These are phyloP conservation scores for Agapanthus africanus DNA, from an alignment of 106 monocot genomes.

Conservation along the genomic window DNA sequence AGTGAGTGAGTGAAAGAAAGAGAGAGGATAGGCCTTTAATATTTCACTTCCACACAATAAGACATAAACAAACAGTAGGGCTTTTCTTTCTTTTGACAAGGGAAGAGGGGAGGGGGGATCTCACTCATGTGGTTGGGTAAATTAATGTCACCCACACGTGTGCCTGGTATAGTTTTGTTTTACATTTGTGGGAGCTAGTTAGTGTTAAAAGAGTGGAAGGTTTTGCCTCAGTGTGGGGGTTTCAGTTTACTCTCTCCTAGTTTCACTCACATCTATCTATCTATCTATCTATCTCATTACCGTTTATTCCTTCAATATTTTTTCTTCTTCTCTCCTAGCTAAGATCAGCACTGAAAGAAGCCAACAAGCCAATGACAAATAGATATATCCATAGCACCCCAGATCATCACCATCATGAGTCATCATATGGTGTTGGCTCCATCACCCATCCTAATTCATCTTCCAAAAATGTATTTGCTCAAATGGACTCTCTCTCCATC, in stretches of 20 bases:
- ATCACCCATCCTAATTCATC: constrained; percentile 17
- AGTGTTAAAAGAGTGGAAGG: constrained; percentile 4
- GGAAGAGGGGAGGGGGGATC: no score
- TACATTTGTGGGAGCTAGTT: neutral
- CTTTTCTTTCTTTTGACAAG: no score
- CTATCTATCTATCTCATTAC: neutral
- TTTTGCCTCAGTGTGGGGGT: neutral
- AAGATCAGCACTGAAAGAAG: neutral
- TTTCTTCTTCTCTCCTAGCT: neutral
- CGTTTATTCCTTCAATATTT: neutral
- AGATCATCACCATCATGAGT: neutral
- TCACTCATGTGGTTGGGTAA: constrained; percentile 3
- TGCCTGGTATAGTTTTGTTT: neutral
- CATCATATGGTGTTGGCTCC: neutral
- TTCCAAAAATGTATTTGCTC: constrained; percentile 27
- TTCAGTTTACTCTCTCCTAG: neutral
- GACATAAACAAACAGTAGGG: constrained; percentile 1
- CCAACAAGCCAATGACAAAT: neutral
- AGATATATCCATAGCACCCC: neutral
- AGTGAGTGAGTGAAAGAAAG: no score
- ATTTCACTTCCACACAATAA: neutral
- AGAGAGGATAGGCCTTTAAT: no score
- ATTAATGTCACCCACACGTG: constrained; percentile 16
- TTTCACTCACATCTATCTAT: constrained; percentile 2
- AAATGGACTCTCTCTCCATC: constrained; percentile 57